Evolutionary conservation across 140 eudicot species (phyloP), one percentile per base, ranked within the genome.

Genomic region (Ambrosia hybrid): DNA sequence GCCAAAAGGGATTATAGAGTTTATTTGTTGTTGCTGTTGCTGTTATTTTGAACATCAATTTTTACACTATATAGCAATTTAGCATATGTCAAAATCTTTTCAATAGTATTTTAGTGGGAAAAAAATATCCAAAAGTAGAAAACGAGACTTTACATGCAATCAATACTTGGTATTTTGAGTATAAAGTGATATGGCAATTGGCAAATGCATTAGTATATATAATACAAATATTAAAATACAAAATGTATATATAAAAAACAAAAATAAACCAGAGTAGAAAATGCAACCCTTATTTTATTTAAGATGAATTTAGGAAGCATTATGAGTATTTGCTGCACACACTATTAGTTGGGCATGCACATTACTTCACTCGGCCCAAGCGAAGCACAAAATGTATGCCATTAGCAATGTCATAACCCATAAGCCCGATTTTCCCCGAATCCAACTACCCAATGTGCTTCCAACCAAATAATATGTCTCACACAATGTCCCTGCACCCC

Each of bases 361-460:
- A 43, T 71, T 70, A 70, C 41, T 53, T 39, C 37, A 14, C 11
- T 73, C 73, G 81, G 69, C 68, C 63, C 71, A 79, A 14, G 61
- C 53, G 78, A 71, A 90, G 84, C 77, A 93, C 12, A 75, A 37
- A 88, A 48, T 81, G 75, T 17, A 84, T 65, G 11, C 91, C 94
- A 74, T 80, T 81, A 21, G 79, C 87, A 41, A 94, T 73, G 72
- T 94, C 96, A 81, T 86, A 90, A 5, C 80, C 81, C 99, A 90
- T 83, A 57, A 88, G 80, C 65, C 99, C 97, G 53, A 94, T 83
- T 73, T 89, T 82, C 51, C 91, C 97, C 99, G 96, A 69, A 94
- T 69, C 97, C 97, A 90, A 88, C 99, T 94, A 15, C 99, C 97
- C 77, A 94, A 41, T 4, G 87, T 85, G 67, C 99, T 88, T 57